phyloP scores from a whole-genome alignment of 352 stramenopile genomes.

The Phytophthora capsici region DNA sequence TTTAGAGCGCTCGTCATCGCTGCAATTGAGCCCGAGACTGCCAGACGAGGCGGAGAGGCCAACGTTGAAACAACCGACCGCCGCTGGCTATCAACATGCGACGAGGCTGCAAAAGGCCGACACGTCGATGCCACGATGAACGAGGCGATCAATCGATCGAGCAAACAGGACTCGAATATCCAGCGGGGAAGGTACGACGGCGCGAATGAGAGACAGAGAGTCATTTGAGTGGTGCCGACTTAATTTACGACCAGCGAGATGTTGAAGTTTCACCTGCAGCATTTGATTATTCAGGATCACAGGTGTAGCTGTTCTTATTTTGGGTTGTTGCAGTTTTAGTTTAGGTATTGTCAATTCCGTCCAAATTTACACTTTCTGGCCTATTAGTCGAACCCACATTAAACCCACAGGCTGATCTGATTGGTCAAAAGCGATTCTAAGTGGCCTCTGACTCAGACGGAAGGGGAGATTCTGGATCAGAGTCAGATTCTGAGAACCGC shows the following conservation, averaged over 20 bases:
- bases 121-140: conserved; percentile 17
- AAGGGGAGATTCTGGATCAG: too few relatives aligned
- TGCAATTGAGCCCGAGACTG: background rate
- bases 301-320: background rate
- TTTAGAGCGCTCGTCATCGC: conserved; percentile 6
- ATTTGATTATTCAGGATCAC: conserved; percentile 6
- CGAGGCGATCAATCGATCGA: background rate
- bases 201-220: conserved; percentile 8
- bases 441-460: too few relatives aligned
- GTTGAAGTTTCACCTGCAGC: conserved; percentile 26
- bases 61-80: conserved; percentile 22
- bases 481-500: too few relatives aligned
- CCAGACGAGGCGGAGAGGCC: conserved; percentile 27
- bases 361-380: too few relatives aligned
- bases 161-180: conserved; percentile 18
- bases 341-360: too few relatives aligned
- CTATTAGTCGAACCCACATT: too few relatives aligned
- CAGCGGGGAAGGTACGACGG: conserved; percentile 4
- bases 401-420: too few relatives aligned
- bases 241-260: conserved; percentile 30
- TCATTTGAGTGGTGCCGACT: background rate
- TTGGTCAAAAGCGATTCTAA: too few relatives aligned
- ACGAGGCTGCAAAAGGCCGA: conserved; percentile 16
- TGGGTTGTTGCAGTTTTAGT: too few relatives aligned
- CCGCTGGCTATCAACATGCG: conserved; percentile 18